These are phyloP conservation scores for Cryomyces minteri DNA, from an alignment of 495 filamentous ascomycete species.

Conservation along the genomic window DNA sequence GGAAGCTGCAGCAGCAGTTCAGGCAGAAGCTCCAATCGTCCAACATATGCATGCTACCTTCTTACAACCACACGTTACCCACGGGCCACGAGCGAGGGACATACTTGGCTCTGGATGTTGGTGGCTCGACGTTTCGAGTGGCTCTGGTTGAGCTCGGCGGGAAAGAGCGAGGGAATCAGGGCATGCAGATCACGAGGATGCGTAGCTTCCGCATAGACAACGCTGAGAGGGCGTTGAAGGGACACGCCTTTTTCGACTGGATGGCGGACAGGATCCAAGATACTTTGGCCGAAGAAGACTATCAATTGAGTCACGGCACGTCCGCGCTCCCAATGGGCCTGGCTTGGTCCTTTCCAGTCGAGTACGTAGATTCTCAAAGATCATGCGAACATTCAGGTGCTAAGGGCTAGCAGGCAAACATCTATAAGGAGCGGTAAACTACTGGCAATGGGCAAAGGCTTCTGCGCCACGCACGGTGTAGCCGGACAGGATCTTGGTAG, in stretches of 20 bases:
- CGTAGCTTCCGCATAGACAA: conserved; percentile 35
- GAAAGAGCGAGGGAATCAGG: conserved; percentile 15
- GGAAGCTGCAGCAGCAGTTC: conserved; percentile 40
- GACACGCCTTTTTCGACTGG: conserved; percentile 47
- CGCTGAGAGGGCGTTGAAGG: conserved; percentile 30
- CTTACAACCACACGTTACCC: conserved; percentile 43
- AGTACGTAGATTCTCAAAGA: conserved; percentile 21
- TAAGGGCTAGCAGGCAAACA: conserved; percentile 23
- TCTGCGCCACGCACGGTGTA: conserved; percentile 36
- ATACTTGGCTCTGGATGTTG: conserved; percentile 45
- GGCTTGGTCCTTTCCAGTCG: conserved; percentile 53
- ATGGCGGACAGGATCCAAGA: conserved; percentile 40
- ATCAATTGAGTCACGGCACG: conserved; percentile 4
- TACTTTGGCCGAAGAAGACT: conserved; percentile 23
- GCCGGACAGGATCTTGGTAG: conserved; percentile 39
- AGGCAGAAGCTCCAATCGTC: conserved; percentile 31
- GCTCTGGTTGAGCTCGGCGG: conserved; percentile 40
- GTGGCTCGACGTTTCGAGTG: conserved; percentile 47
- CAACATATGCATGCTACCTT: conserved; percentile 46
- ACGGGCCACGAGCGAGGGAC: conserved; percentile 40
- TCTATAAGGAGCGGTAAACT: conserved; percentile 37
- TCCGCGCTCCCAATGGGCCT: conserved; percentile 36
- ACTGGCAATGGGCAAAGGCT: conserved; percentile 50
- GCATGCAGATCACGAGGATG: conserved; percentile 32
- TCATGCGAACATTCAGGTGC: neutral